These are phyloP conservation scores for Castanospermum australe DNA, from an alignment of 306 rosid species.

Conservation along the genomic window DNA sequence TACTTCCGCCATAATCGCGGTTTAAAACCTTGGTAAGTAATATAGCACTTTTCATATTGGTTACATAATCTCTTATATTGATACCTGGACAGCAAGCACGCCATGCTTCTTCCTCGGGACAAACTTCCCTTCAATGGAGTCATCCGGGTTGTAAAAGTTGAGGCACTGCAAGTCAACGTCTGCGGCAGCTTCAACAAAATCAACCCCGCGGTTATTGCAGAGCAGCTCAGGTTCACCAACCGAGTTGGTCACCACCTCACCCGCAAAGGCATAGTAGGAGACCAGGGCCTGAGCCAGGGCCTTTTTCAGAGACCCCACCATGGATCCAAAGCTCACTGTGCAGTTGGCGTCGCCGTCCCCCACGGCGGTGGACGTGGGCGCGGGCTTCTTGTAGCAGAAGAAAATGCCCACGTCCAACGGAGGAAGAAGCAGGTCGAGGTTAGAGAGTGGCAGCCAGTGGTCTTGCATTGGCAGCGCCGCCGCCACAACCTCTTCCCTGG, in stretches of 20 bases:
- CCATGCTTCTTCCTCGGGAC: conserved; percentile 47
- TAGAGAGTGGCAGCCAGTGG: conserved; percentile 59
- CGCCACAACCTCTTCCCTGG: conserved; percentile 43
- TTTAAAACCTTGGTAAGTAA: too few relatives aligned
- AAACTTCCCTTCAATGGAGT: conserved; percentile 43
- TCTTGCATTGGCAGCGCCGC: conserved; percentile 45
- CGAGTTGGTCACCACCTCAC: conserved; percentile 44
- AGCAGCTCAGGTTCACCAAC: conserved; percentile 52
- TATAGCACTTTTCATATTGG: too few relatives aligned
- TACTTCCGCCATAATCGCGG: too few relatives aligned
- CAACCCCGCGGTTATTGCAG: conserved; percentile 60
- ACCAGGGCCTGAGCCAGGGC: conserved; percentile 40
- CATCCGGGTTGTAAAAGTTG: conserved; percentile 47
- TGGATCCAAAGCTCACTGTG: not conserved
- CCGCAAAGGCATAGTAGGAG: conserved; percentile 45
- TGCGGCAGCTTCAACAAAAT: conserved; percentile 45
- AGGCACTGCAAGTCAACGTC: conserved; percentile 42
- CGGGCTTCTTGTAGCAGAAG: conserved; percentile 43
- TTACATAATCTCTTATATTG: too few relatives aligned
- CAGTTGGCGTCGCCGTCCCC: too few relatives aligned
- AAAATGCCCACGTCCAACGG: conserved; percentile 48
- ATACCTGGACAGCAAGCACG: conserved; percentile 61
- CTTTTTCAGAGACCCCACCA: conserved; percentile 33
- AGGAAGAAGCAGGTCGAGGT: conserved; percentile 57
- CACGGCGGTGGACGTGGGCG: not conserved